Percentiles rank a stretch among this genome's conserved stretches.
These are phyloP conservation scores for Heracleum sosnowskyi DNA, from an alignment of 129 eudicot species.

Conservation along the genomic window DNA sequence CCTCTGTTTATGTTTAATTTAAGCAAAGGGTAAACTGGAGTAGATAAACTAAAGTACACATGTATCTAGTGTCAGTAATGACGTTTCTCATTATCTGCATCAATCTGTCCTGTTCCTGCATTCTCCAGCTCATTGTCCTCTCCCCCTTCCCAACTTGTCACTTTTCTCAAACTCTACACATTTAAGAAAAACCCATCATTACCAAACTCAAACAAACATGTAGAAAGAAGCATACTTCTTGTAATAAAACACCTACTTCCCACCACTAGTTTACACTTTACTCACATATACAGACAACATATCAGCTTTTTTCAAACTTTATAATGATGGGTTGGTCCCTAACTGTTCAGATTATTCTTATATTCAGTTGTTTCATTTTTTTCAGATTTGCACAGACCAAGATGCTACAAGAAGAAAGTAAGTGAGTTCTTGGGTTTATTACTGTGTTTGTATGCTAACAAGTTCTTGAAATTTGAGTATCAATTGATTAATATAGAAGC, in stretches of 20 bases:
- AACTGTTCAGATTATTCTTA: slow-evolving; percentile 3
- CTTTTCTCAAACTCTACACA: neutral
- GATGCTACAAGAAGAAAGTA: slow-evolving; percentile 69
- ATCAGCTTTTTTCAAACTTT: neutral
- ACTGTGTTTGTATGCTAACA: slow-evolving; percentile 10
- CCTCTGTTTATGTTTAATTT: too few species aligned
- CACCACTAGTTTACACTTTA: neutral
- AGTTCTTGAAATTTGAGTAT: neutral
- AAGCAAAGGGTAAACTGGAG: neutral
- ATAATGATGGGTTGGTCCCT: slow-evolving; percentile 5
- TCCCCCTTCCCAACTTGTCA: neutral
- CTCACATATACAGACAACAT: neutral
- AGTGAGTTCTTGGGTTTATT: neutral
- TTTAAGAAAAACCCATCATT: neutral
- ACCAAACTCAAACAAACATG: neutral
- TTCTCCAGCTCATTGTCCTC: neutral
- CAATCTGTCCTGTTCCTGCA: neutral
- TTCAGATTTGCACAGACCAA: slow-evolving; percentile 23
- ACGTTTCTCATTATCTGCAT: neutral
- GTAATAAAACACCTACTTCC: neutral
- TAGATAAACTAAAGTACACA: neutral
- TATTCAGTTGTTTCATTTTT: slow-evolving; percentile 13
- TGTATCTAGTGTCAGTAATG: neutral
- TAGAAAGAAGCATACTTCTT: neutral
- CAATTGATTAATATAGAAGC: neutral